Percentiles rank a stretch among this genome's conserved stretches.
These are phyloP conservation scores for Phyllosticta citribraziliensis DNA, from an alignment of 2,329 filamentous ascomycete species.

Conservation along the genomic window DNA sequence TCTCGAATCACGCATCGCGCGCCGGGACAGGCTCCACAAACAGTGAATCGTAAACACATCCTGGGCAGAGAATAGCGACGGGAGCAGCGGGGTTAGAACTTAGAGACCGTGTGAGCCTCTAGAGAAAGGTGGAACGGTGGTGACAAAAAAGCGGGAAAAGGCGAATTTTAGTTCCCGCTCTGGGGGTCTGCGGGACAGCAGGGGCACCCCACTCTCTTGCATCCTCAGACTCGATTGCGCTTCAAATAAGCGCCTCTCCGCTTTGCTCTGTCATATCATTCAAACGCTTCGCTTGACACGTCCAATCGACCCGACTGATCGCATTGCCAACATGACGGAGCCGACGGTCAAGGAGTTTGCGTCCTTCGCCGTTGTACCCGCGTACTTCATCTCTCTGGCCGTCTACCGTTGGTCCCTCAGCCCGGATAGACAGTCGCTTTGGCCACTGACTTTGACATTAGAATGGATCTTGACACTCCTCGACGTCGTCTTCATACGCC, in stretches of 20 bases:
- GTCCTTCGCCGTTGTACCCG: slow-evolving; percentile 12
- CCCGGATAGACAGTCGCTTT: neutral
- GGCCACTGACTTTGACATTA: slow-evolving; percentile 9
- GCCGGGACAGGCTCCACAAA: neutral
- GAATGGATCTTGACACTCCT: slow-evolving; percentile 27
- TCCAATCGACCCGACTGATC: neutral
- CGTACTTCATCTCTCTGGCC: slow-evolving; percentile 18
- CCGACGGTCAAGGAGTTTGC: slow-evolving; percentile 4
- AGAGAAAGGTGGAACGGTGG: neutral
- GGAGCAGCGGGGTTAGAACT: neutral
- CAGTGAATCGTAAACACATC: neutral
- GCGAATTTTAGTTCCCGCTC: neutral
- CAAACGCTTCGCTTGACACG: too few relatives aligned
- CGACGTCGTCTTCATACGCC: slow-evolving; percentile 21
- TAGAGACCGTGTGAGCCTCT: neutral
- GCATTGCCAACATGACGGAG: neutral
- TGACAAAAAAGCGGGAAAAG: neutral
- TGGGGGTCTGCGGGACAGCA: neutral
- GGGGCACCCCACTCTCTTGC: neutral
- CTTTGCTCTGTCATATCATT: neutral
- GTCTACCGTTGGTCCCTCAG: slow-evolving; percentile 18
- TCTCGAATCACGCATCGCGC: neutral
- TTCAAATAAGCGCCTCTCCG: neutral
- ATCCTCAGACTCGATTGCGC: neutral
- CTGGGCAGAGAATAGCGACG: neutral